Evolutionary conservation across 208 protist species (phyloP), one percentile per base, ranked within the genome.

Genomic region (Leishmania aethiopica): DNA sequence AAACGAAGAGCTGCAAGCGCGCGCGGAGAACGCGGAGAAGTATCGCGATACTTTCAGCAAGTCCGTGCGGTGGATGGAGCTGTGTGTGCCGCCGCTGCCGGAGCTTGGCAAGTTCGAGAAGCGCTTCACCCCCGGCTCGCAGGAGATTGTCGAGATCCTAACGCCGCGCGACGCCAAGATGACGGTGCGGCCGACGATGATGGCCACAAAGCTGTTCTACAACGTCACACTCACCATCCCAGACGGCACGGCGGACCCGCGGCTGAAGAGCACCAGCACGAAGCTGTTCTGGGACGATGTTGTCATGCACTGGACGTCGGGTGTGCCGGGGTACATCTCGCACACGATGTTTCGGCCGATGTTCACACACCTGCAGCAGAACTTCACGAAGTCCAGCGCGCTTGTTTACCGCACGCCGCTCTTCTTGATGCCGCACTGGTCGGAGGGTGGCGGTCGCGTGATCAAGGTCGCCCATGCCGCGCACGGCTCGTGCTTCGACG

Each of bases 251-350:
- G 72, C 90, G 47, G 94, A 96, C 80, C 95, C 95, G 67, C 91
- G 93, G 28, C 87, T 96, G 47, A 91, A 90, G 85, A 93, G 88
- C 79, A 97, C 92, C 49, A 96, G 93, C 84, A 95, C 92, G 15
- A 96, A 96, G 88, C 93, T 95, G 59, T 98, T 96, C 83, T 98
- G 95, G 95, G 93, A 98, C 72, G 95, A 98, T 81, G 94, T 98
- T 32, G 86, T 96, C 22, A 84, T 86, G 88, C 95, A 98, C 87
- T 98, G 95, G 94, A 96, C 95, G 40, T 88, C 89, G 19, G 93
- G 93, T 7, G 89, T 97, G 70, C 95, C 95, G 22, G 95, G 94
- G 37, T 98, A 98, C 85, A 84, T 98, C 80, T 95, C 92, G 1
- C 95, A 98, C 84, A 98, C 95, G 28, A 92, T 98, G 87, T 98